phyloP scores from a whole-genome alignment of 305 asterid species.

The Fraxinus baroniana region DNA sequence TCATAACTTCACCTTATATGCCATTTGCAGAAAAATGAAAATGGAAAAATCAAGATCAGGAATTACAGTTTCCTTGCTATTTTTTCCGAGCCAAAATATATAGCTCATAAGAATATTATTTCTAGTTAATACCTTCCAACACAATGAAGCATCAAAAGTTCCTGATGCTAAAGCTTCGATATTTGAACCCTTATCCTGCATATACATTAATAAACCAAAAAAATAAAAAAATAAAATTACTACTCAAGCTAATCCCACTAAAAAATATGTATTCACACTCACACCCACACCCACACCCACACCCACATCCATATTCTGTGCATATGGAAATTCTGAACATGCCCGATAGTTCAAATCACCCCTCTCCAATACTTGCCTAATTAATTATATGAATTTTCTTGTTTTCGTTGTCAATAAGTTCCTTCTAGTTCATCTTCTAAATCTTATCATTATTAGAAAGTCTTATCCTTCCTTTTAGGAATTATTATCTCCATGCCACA shows the following conservation, averaged over 20 bases:
- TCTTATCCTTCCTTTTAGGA: neutral
- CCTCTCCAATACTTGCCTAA: neutral
- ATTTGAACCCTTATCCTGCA: slow-evolving; percentile 55
- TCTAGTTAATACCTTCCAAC: slow-evolving; percentile 53
- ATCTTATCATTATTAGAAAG: neutral
- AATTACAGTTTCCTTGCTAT: neutral
- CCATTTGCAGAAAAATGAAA: neutral
- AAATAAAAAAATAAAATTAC: neutral
- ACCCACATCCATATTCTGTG: neutral
- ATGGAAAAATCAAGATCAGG: neutral
- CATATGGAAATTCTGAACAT: neutral
- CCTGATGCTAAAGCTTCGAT: slow-evolving; percentile 51
- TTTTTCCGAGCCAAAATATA: neutral
- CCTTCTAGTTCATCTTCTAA: neutral
- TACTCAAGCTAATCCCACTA: neutral
- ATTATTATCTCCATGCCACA: neutral
- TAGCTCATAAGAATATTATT: neutral
- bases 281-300: neutral
- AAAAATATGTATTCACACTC: neutral
- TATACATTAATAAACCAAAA: neutral
- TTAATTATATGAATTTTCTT: neutral
- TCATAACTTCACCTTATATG: neutral
- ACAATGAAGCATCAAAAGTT: slow-evolving; percentile 45
- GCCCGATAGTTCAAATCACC: neutral
- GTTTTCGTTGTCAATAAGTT: neutral